A percentile compares a stretch with the other conserved stretches of the same genome.
phyloP scores from a whole-genome alignment of 768 basidiomycete genomes.

The Austroboletus festivus region DNA sequence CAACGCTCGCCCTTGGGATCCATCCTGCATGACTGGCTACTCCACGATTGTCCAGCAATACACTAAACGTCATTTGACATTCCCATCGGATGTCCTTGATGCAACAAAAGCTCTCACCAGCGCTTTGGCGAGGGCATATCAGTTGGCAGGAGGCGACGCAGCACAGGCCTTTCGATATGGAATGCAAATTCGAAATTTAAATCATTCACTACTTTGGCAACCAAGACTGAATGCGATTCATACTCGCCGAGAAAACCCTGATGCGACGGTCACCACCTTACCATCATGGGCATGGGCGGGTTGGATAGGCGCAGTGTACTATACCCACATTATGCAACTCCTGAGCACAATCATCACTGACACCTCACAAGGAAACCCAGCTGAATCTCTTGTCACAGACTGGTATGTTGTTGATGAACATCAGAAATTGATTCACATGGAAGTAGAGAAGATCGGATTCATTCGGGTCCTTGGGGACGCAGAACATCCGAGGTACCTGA shows the following conservation, averaged over 20 bases:
- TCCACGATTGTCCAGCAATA: background rate
- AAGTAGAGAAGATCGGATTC: slow-evolving; percentile 2
- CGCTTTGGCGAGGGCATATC: background rate
- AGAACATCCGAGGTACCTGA: slow-evolving; percentile 3
- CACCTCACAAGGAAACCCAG: background rate
- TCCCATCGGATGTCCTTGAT: background rate
- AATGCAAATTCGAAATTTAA: slow-evolving; percentile 1
- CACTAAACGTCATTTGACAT: background rate
- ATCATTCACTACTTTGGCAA: slow-evolving; percentile 21
- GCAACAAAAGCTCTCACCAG: background rate
- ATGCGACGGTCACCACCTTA: background rate
- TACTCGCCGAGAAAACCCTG: slow-evolving; percentile 5
- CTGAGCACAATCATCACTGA: too few species aligned
- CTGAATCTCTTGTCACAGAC: slow-evolving; percentile 15
- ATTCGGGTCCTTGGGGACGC: background rate
- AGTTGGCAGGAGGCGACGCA: background rate
- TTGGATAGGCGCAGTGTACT: slow-evolving; percentile 20
- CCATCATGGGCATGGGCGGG: slow-evolving; percentile 29
- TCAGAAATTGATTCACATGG: slow-evolving; percentile 5
- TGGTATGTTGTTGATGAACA: slow-evolving; percentile 19
- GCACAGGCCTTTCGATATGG: background rate
- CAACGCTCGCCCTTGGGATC: too few species aligned
- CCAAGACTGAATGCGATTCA: slow-evolving; percentile 11
- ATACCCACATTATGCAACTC: background rate
- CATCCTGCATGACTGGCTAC: background rate